Evolutionary conservation across 495 filamentous ascomycete species (phyloP).

Genomic region (Penicillium goetzii): DNA sequence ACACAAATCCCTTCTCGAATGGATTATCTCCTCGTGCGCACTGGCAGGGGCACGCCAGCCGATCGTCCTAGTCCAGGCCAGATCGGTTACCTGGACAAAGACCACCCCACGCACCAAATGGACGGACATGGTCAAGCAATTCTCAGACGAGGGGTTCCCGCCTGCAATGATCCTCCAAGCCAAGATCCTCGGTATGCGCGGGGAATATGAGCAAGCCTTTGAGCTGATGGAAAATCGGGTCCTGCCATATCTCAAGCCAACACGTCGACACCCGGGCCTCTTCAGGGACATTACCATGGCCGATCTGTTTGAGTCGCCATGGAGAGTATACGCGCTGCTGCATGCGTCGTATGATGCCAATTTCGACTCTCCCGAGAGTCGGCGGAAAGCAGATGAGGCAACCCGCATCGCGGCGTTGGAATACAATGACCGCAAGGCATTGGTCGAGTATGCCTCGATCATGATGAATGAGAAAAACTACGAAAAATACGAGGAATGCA

Average conservation of each 20-base stretch:
- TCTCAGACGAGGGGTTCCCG: conserved; percentile 33
- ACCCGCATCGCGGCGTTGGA: conserved; percentile 32
- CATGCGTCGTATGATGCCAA: conserved; percentile 17
- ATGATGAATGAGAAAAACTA: conserved; percentile 29
- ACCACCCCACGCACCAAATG: conserved; percentile 17
- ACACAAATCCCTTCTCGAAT: conserved; percentile 19
- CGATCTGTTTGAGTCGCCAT: conserved; percentile 26
- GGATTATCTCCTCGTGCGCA: conserved; percentile 31
- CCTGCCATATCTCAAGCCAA: conserved; percentile 26
- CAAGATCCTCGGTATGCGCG: conserved; percentile 30
- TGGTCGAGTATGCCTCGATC: conserved; percentile 33
- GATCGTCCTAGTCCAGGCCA: conserved; percentile 15
- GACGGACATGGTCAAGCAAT: conserved; percentile 24
- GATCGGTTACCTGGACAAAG: conserved; percentile 9
- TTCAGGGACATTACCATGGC: conserved; percentile 22
- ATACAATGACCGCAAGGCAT: conserved; percentile 37
- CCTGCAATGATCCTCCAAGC: conserved; percentile 39
- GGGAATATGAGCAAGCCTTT: conserved; percentile 27
- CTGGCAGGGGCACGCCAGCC: conserved; percentile 30
- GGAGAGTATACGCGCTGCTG: conserved; percentile 33
- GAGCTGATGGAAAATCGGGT: conserved; percentile 33
- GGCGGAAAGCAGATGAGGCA: conserved; percentile 19
- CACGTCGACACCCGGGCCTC: background rate
- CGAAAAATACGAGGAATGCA: conserved; percentile 41
- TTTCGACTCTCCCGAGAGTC: conserved; percentile 2